Evolutionary conservation across 31 red algal species (phyloP), one percentile per base, ranked within the genome.

Genomic region (Asparagopsis taxiformis): DNA sequence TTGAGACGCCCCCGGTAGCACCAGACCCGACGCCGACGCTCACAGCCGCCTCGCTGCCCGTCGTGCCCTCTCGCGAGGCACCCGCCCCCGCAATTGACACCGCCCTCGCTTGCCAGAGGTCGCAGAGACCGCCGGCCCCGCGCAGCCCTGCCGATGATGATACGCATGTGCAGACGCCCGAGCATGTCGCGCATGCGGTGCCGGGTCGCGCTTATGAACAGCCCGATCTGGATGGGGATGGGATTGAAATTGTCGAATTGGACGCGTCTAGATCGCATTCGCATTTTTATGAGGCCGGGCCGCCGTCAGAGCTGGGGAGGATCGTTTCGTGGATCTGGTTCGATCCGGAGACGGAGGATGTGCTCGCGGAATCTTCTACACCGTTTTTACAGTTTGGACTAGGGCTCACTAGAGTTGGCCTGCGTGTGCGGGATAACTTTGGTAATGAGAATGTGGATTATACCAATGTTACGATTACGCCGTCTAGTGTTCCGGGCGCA

Each of bases 211-310:
- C 70, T 62, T 32, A 71, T 24, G 62, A 43, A 53, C 53, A 53
- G 20, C 39, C 44, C 44, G 83, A 88, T 70, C 55, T 55, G 30
- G 63, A 75, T 63, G 83, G 71, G 29, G 73, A 76, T 48, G 83
- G 83, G 13, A 55, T 71, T 33, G 73, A 33, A 10, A 33, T 31
- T 0, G 73, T 88, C 31, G 31, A 33, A 6, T 55, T 88, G 53
- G 65, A 88, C 46, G 83, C 72, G 24, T 46, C 53, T 34, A 21
- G 59, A 15, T 77, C 70, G 24, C 83, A 88, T 34, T 62, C 63
- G 4, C 83, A 88, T 76, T 88, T 70, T 20, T 88, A 78, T 28
- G 39, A 65, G 10, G 54, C 83, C 21, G 83, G 83, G n/a, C 83
- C 83, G 2, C 83, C 83, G 23, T 52, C 64, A 7, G 73, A 78